Conservation (phyloP, 129 eudicot genomes). For the Arctium lappa region DNA sequence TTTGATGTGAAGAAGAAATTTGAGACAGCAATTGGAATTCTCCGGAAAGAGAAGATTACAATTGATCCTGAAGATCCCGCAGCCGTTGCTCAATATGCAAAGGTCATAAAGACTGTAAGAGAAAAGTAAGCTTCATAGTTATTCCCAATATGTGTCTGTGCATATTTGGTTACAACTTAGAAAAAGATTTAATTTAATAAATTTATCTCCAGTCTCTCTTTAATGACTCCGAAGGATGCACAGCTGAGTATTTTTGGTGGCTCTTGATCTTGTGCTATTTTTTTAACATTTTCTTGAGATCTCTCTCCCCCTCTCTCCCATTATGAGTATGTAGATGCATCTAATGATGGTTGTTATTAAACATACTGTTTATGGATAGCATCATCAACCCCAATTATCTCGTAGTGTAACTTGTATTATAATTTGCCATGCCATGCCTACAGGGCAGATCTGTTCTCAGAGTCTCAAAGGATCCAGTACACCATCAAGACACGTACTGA, state of each 20-base stretch:
- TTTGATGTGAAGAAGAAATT: not conserved
- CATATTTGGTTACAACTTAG: too few relatives aligned
- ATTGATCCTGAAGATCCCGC: too few relatives aligned
- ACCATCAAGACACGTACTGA: constrained; percentile 50
- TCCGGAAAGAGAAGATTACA: too few relatives aligned
- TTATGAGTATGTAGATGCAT: not conserved
- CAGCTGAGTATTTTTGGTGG: too few relatives aligned
- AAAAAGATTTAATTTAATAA: too few relatives aligned
- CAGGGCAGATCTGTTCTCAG: constrained; percentile 66
- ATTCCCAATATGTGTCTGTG: not conserved
- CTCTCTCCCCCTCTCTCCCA: too few relatives aligned
- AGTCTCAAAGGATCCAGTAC: constrained; percentile 57
- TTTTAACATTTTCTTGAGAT: not conserved
- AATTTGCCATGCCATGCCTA: not conserved
- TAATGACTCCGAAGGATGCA: too few relatives aligned
- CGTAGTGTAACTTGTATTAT: not conserved
- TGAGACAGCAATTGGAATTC: too few relatives aligned
- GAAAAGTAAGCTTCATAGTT: not conserved
- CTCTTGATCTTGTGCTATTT: not conserved
- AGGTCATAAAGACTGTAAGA: too few relatives aligned
- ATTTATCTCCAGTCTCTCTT: too few relatives aligned
- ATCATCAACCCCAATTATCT: not conserved
- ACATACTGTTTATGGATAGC: not conserved
- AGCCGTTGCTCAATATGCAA: too few relatives aligned
- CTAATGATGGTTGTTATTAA: not conserved